phyloP scores from a whole-genome alignment of 2,329 filamentous ascomycete species.

The Colletotrichum siamense region DNA sequence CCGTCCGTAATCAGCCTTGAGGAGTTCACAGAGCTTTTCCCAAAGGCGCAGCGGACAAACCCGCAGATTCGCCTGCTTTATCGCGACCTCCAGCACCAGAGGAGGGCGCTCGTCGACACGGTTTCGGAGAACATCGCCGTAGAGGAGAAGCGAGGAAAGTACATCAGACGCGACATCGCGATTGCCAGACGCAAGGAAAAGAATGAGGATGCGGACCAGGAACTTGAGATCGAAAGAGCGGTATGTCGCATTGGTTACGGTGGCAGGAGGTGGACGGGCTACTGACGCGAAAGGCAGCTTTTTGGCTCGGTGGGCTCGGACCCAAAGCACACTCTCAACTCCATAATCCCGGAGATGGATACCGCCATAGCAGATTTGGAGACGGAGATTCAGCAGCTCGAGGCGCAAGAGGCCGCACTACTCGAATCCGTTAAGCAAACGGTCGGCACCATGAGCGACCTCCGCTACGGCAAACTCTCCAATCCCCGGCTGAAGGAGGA shows the following conservation, averaged over 20 bases:
- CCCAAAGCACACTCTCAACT: constrained; percentile 64
- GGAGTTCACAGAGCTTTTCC: constrained; percentile 80
- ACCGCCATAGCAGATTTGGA: constrained; percentile 70
- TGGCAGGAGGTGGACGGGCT: neutral
- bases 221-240: constrained; percentile 66
- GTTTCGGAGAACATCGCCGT: constrained; percentile 69
- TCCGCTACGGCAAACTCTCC: constrained; percentile 79
- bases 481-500: constrained; percentile 69
- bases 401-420: constrained; percentile 67
- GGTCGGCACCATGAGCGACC: constrained; percentile 78
- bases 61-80: constrained; percentile 76
- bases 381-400: constrained; percentile 68
- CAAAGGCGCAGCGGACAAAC: constrained; percentile 67
- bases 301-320: constrained; percentile 58
- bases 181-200: constrained; percentile 58
- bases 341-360: constrained; percentile 74
- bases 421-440: constrained; percentile 67
- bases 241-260: constrained; percentile 39
- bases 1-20: constrained; percentile 75
- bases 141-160: constrained; percentile 68
- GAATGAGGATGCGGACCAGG: constrained; percentile 63
- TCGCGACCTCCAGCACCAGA: constrained; percentile 78
- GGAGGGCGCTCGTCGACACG: constrained; percentile 70
- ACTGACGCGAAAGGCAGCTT: constrained; percentile 47
- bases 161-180: constrained; percentile 62